Conservation (phyloP, 768 basidiomycete species). For the Suillus variegatus region DNA sequence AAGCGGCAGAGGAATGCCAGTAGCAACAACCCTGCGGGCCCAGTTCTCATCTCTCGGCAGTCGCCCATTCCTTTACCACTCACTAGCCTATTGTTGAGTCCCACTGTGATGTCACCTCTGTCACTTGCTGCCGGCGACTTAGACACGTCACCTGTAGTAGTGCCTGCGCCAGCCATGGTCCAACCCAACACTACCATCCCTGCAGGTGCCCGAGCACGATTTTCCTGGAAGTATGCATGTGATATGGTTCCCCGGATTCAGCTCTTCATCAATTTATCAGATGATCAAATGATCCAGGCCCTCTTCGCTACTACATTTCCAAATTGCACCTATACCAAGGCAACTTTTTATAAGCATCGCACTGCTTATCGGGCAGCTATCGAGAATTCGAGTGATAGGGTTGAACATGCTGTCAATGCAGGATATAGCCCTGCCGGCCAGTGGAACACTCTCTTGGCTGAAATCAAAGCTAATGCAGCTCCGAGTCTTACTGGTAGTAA, state of each 20-base stretch:
- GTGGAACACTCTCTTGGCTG: neutral
- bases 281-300: neutral
- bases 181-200: neutral
- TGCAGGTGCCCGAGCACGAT: neutral
- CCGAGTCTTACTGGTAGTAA: neutral
- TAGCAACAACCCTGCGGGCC: neutral
- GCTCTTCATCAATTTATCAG: neutral
- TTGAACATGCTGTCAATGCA: neutral
- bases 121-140: neutral
- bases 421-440: neutral
- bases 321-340: neutral
- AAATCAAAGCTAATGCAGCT: neutral
- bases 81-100: too few relatives aligned
- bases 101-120: neutral
- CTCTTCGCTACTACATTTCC: neutral
- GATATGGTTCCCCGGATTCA: neutral
- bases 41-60: too few relatives aligned
- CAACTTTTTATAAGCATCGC: neutral
- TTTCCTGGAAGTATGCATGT: neutral
- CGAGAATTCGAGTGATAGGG: neutral
- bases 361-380: neutral
- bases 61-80: neutral
- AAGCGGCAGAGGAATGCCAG: neutral
- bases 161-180: neutral
- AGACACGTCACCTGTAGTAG: neutral